Evolutionary conservation across 805 yeast genomes (phyloP).

Genomic region (Teunomyces tritomae): DNA sequence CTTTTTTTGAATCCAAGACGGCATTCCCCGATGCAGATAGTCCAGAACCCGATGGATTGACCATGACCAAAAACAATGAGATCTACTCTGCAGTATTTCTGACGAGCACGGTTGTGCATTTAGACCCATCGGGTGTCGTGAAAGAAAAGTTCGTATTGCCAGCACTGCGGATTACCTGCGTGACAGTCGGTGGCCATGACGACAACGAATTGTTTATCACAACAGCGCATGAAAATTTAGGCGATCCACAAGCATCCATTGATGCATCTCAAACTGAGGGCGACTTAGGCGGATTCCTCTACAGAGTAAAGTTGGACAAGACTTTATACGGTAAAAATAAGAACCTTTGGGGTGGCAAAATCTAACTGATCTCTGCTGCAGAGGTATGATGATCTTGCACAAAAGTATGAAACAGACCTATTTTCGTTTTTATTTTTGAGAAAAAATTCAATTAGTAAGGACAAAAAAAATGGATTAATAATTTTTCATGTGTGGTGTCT

Average conservation of each 20-base stretch:
- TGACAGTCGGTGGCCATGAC: conserved; percentile 55
- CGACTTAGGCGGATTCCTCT: conserved; percentile 65
- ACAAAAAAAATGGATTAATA: not conserved
- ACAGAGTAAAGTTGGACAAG: conserved; percentile 39
- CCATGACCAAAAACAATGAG: conserved; percentile 52
- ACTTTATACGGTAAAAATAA: conserved; percentile 26
- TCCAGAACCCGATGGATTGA: conserved; percentile 80
- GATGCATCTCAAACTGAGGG: conserved; percentile 26
- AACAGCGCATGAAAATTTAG: conserved; percentile 53
- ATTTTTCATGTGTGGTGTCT: not conserved
- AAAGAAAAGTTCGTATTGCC: conserved; percentile 56
- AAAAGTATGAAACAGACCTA: not conserved
- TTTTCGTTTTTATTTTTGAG: not conserved
- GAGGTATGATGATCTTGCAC: not conserved
- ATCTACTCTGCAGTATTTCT: conserved; percentile 70
- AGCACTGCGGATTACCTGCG: conserved; percentile 59
- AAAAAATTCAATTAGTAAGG: not conserved
- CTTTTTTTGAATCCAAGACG: conserved; percentile 15
- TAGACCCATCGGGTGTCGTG: conserved; percentile 48
- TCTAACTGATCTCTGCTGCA: not conserved
- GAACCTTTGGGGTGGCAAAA: conserved; percentile 30
- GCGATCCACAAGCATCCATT: conserved; percentile 30
- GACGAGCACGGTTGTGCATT: conserved; percentile 53
- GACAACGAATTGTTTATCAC: conserved; percentile 64
- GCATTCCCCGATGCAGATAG: conserved; percentile 16